These are phyloP conservation scores for Acephala macrosclerotiorum DNA, from an alignment of 2,329 filamentous ascomycete species.

Conservation along the genomic window DNA sequence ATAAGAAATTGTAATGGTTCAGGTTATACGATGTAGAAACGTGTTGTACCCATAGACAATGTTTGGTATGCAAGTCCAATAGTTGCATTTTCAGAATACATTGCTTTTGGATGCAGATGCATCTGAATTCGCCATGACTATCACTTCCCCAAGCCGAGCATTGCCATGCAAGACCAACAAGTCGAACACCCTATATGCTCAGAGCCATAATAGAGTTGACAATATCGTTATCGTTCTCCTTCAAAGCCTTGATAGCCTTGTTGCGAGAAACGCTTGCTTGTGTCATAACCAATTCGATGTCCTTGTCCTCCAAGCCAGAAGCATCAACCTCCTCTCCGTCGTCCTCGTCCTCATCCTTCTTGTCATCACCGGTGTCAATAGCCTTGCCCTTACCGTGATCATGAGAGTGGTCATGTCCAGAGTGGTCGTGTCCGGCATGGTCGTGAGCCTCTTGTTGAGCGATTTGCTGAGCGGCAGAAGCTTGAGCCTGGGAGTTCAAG, in stretches of 20 bases:
- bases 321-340: conserved; percentile 97
- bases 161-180: conserved; percentile 19
- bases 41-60: conserved; percentile 11
- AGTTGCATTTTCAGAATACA: conserved; percentile 21
- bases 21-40: conserved; percentile 8
- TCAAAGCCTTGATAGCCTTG: conserved; percentile 98
- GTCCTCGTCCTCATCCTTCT: conserved; percentile 81
- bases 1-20: not conserved
- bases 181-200: conserved; percentile 67
- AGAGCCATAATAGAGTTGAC: conserved; percentile 99
- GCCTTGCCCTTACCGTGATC: conserved; percentile 72
- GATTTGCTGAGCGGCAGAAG: conserved; percentile 94
- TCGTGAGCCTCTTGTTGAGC: conserved; percentile 69
- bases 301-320: conserved; percentile 94
- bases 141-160: conserved; percentile 8
- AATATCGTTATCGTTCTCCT: conserved; percentile 99
- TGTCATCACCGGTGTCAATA: conserved; percentile 71
- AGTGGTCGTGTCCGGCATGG: conserved; percentile 60
- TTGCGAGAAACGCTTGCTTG: conserved; percentile 96
- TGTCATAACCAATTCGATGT: conserved; percentile 99
- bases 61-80: conserved; percentile 1
- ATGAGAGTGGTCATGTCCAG: conserved; percentile 74
- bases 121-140: conserved; percentile 11
- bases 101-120: conserved; percentile 10
- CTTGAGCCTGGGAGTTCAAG: conserved; percentile 97